Evolutionary conservation across 2,329 filamentous ascomycete genomes (phyloP).

Genomic region (Colletotrichum falcatum): DNA sequence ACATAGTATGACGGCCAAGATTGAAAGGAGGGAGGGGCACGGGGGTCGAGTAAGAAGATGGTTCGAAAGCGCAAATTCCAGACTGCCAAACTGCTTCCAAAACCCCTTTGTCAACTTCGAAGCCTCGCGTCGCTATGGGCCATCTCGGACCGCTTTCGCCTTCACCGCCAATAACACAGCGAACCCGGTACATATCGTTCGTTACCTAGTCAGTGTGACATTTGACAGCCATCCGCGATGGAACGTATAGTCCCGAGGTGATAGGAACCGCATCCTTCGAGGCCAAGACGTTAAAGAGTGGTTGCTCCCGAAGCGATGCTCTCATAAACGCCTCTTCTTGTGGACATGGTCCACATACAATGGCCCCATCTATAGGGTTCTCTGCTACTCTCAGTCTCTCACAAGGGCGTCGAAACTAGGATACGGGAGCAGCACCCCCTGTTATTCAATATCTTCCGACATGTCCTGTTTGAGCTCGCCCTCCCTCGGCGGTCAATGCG

Average conservation of each 20-base stretch:
- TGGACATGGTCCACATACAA: not conserved
- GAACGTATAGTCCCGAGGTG: slow-evolving; percentile 27
- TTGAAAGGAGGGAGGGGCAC: not conserved
- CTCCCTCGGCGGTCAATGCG: slow-evolving; percentile 35
- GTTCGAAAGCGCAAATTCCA: not conserved
- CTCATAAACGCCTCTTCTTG: not conserved
- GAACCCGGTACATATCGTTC: slow-evolving; percentile 19
- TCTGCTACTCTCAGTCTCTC: not conserved
- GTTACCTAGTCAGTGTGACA: slow-evolving; percentile 27
- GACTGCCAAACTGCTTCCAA: not conserved
- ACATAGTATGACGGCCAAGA: slow-evolving; percentile 15
- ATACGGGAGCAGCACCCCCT: not conserved
- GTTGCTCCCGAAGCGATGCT: slow-evolving; percentile 7
- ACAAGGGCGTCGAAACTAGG: not conserved
- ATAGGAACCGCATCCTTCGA: slow-evolving; percentile 17
- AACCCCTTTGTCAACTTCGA: not conserved
- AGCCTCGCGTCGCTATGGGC: slow-evolving; percentile 11
- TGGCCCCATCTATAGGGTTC: not conserved
- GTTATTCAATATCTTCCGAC: slow-evolving; percentile 30
- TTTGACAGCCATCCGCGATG: slow-evolving; percentile 12
- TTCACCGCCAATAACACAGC: slow-evolving; percentile 4
- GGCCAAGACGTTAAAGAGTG: slow-evolving; percentile 3
- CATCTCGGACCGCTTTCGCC: not conserved
- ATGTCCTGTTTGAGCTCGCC: slow-evolving; percentile 30
- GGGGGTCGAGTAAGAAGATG: not conserved